Conservation (phyloP, 2,329 filamentous ascomycete genomes). For the Aphanoascus verrucosus region DNA sequence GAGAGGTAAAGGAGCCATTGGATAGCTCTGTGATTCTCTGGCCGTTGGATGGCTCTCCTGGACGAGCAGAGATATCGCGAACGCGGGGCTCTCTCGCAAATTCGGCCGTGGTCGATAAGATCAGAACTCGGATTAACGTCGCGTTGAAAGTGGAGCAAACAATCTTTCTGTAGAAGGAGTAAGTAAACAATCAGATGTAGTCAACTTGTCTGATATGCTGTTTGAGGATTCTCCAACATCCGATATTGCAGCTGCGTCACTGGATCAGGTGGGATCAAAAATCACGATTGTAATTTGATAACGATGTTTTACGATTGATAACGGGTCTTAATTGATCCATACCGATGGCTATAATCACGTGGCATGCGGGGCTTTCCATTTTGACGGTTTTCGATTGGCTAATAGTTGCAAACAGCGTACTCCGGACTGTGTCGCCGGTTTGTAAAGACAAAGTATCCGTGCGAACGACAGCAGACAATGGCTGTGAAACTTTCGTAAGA, state of each 20-base stretch:
- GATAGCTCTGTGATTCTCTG: neutral
- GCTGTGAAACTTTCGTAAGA: neutral
- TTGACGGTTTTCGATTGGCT: neutral
- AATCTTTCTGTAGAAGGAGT: no score
- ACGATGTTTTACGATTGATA: neutral
- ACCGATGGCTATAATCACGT: neutral
- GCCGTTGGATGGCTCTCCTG: neutral
- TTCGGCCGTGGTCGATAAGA: no score
- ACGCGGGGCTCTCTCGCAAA: neutral
- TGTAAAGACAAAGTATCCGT: neutral
- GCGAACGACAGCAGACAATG: neutral
- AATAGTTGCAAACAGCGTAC: no score
- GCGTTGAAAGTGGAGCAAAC: no score
- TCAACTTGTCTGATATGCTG: neutral
- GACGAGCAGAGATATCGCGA: neutral
- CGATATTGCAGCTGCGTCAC: neutral
- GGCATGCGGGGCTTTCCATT: neutral
- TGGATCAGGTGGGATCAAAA: neutral
- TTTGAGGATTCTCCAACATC: neutral
- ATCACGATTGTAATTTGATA: neutral
- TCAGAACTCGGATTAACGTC: no score
- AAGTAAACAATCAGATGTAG: neutral
- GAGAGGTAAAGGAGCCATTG: constrained; percentile 17
- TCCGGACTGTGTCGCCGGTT: neutral
- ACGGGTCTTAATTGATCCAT: constrained; percentile 3